Evolutionary conservation across 257 asterid genomes (phyloP).

Genomic region (Solanum tacnaense): DNA sequence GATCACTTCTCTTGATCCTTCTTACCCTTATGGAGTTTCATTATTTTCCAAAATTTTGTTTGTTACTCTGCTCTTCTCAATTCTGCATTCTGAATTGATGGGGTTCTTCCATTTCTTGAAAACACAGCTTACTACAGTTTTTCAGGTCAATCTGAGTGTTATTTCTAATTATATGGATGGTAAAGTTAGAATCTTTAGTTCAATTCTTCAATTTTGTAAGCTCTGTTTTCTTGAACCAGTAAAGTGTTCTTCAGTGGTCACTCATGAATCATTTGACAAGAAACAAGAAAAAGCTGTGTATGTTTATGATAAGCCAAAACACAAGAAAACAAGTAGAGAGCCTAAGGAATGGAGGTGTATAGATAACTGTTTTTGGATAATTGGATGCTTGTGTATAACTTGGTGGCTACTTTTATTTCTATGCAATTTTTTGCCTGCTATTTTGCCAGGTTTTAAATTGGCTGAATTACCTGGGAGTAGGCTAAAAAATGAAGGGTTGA

Average conservation of each 20-base stretch:
- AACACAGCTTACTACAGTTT: not conserved
- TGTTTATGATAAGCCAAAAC: conserved; percentile 1
- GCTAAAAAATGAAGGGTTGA: conserved; percentile 42
- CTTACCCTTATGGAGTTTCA: not conserved
- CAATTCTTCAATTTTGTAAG: conserved; percentile 53
- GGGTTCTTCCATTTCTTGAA: not conserved
- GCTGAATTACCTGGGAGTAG: conserved; percentile 52
- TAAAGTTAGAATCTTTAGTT: not conserved
- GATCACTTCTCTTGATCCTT: not conserved
- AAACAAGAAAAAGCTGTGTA: not conserved
- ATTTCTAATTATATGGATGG: not conserved
- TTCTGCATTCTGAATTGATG: not conserved
- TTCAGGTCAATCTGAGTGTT: not conserved
- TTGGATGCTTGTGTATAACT: conserved; percentile 52
- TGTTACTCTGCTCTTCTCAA: not conserved
- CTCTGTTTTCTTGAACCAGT: conserved; percentile 44
- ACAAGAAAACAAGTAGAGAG: not conserved
- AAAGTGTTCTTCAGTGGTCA: not conserved
- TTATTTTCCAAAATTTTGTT: not conserved
- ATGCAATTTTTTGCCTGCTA: conserved; percentile 34
- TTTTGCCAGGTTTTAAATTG: conserved; percentile 23
- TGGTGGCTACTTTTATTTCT: conserved; percentile 69
- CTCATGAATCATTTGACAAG: not conserved
- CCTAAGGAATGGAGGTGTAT: conserved; percentile 49
- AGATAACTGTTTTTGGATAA: conserved; percentile 53